Percentiles rank a stretch among this genome's conserved stretches.
Conservation (phyloP, 2,329 filamentous ascomycete species). For the Cordyceps sp. region DNA sequence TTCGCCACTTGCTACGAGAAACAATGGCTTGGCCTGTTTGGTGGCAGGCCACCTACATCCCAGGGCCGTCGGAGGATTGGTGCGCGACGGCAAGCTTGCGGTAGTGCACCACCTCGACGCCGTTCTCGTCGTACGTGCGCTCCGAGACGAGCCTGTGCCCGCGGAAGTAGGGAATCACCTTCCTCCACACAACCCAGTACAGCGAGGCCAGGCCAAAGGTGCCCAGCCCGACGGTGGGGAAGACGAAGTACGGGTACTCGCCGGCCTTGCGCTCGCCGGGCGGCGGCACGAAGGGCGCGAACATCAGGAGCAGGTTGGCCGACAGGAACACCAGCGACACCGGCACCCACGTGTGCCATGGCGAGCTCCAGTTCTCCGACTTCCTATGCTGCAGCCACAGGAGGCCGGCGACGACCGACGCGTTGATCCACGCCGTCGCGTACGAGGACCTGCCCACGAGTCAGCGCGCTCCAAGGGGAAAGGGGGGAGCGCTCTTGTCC, state of each 20-base stretch:
- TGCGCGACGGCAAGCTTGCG: slow-evolving; percentile 11
- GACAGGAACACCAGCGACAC: slow-evolving; percentile 30
- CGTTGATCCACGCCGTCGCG: slow-evolving; percentile 35
- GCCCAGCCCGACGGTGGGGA: slow-evolving; percentile 35
- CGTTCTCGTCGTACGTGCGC: slow-evolving; percentile 21
- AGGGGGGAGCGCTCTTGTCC: background rate
- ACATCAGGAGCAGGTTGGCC: slow-evolving; percentile 32
- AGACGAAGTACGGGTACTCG: slow-evolving; percentile 38
- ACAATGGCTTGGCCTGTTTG: too few relatives aligned
- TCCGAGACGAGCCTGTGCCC: slow-evolving; percentile 32
- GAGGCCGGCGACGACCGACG: slow-evolving; percentile 31
- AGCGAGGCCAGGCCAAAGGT: slow-evolving; percentile 30
- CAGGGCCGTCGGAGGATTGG: background rate
- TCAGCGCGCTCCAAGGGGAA: background rate
- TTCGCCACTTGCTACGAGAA: too few relatives aligned
- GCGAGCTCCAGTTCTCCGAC: slow-evolving; percentile 33
- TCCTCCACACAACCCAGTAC: slow-evolving; percentile 38
- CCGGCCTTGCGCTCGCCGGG: slow-evolving; percentile 26
- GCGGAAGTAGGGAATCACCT: slow-evolving; percentile 28
- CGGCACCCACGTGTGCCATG: slow-evolving; percentile 32
- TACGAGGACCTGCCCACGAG: slow-evolving; percentile 24
- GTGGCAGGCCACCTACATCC: background rate
- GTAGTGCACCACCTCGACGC: slow-evolving; percentile 23
- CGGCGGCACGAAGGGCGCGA: slow-evolving; percentile 39
- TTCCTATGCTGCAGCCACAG: slow-evolving; percentile 33